A percentile compares a stretch with the other conserved stretches of the same genome.
Evolutionary conservation across 1,139 yeast genomes (phyloP).

Genomic region (Yamadazyma atmosphaerica): DNA sequence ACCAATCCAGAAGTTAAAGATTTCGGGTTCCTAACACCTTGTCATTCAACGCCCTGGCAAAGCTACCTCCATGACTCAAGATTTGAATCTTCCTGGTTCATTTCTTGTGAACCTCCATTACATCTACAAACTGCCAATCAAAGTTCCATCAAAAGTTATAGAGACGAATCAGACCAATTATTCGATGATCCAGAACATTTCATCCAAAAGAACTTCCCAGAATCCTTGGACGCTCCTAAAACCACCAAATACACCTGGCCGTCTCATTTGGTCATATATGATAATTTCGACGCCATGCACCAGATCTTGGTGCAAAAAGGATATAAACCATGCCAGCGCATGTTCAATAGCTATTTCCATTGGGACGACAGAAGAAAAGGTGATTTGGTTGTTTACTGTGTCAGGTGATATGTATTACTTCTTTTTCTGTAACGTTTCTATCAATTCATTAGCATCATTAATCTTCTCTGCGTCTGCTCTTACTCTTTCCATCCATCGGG

Average conservation of each 20-base stretch:
- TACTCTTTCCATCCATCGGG: constrained; percentile 62
- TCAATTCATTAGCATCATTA: constrained; percentile 53
- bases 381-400: constrained; percentile 61
- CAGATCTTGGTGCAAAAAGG: constrained; percentile 37
- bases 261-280: constrained; percentile 68
- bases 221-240: neutral
- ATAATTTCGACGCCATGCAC: constrained; percentile 53
- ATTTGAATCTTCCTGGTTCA: constrained; percentile 57
- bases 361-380: constrained; percentile 87
- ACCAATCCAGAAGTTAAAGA: constrained; percentile 29
- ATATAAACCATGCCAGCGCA: constrained; percentile 51
- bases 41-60: constrained; percentile 98
- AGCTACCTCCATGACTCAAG: constrained; percentile 68
- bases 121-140: constrained; percentile 25
- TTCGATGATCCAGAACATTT: constrained; percentile 65
- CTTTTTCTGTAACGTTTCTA: constrained; percentile 7
- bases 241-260: constrained; percentile 60
- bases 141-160: constrained; percentile 44
- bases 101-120: constrained; percentile 93
- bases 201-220: constrained; percentile 27
- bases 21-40: constrained; percentile 85
- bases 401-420: constrained; percentile 2
- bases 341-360: constrained; percentile 80
- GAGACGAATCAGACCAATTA: constrained; percentile 86
- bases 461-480: constrained; percentile 58